A percentile compares a stretch with the other conserved stretches of the same genome.
These are phyloP conservation scores for Baudoinia panamericana DNA, from an alignment of 495 filamentous ascomycete species.

Conservation along the genomic window DNA sequence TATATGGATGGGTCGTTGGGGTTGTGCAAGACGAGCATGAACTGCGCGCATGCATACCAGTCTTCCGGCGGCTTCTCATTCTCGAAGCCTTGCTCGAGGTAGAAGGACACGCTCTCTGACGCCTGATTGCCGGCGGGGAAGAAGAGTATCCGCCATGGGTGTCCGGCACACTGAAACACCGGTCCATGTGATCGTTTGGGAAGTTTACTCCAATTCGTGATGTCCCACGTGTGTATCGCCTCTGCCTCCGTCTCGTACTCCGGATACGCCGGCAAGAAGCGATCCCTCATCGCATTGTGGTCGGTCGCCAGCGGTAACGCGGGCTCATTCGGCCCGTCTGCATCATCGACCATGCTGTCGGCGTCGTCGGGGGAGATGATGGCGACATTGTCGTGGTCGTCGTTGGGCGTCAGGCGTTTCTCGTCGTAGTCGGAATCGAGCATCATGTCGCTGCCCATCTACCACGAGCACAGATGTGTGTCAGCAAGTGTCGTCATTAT, in stretches of 20 bases:
- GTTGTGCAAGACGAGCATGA: constrained; percentile 87
- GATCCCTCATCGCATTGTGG: constrained; percentile 75
- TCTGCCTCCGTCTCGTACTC: constrained; percentile 64
- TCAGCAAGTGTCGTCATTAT: neutral
- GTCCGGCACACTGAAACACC: constrained; percentile 69
- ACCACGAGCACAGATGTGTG: constrained; percentile 31
- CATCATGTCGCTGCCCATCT: constrained; percentile 41
- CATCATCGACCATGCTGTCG: constrained; percentile 31
- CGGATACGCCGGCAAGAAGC: constrained; percentile 56
- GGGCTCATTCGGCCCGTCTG: constrained; percentile 31
- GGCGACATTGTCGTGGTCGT: constrained; percentile 72
- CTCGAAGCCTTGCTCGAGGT: constrained; percentile 85
- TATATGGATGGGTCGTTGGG: constrained; percentile 72
- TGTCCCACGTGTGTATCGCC: constrained; percentile 65
- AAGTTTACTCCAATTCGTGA: constrained; percentile 64
- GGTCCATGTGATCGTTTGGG: constrained; percentile 75
- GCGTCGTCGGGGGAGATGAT: constrained; percentile 64
- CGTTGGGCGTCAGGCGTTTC: constrained; percentile 41
- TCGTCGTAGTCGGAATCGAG: constrained; percentile 50
- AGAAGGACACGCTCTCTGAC: constrained; percentile 81
- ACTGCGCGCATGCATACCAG: constrained; percentile 95
- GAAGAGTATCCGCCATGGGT: constrained; percentile 89
- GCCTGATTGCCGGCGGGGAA: constrained; percentile 85
- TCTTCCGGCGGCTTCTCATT: constrained; percentile 58
- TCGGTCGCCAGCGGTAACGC: constrained; percentile 46